These are phyloP conservation scores for Solanum raphanifolium DNA, from an alignment of 257 asterid genomes.

Conservation along the genomic window DNA sequence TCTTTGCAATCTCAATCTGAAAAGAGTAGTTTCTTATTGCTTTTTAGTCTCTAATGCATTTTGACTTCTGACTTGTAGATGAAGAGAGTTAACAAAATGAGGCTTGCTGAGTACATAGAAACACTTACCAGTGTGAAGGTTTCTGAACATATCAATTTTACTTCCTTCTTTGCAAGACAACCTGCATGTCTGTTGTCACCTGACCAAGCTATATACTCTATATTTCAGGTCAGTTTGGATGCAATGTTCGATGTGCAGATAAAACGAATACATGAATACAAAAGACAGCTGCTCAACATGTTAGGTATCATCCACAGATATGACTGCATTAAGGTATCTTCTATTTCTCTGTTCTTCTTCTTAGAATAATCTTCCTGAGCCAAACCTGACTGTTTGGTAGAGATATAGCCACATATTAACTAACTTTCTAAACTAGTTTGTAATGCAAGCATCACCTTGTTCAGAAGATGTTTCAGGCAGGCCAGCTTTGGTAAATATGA, in stretches of 20 bases:
- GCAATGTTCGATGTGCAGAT: conserved; percentile 48
- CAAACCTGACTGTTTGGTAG: background rate
- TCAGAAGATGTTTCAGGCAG: background rate
- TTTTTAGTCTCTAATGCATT: background rate
- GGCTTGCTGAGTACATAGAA: conserved; percentile 43
- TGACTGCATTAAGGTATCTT: conserved; percentile 43
- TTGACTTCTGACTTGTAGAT: conserved; percentile 12
- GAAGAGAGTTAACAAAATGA: conserved; percentile 38
- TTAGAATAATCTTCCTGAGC: background rate
- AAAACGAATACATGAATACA: conserved; percentile 42
- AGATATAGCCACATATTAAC: background rate
- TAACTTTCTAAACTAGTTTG: background rate
- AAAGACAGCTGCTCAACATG: conserved; percentile 40
- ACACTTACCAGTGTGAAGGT: conserved; percentile 40
- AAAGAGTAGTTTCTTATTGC: background rate
- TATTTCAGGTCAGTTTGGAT: conserved; percentile 37
- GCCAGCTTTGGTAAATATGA: background rate
- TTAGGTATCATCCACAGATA: conserved; percentile 40
- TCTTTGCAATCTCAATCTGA: background rate
- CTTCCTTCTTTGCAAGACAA: background rate
- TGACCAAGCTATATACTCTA: background rate
- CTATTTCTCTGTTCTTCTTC: background rate
- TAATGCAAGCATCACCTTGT: background rate
- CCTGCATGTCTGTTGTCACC: background rate
- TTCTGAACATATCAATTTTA: background rate